Conservation (phyloP, 2,329 filamentous ascomycete species). For the Ascocoryne sarcoides region DNA sequence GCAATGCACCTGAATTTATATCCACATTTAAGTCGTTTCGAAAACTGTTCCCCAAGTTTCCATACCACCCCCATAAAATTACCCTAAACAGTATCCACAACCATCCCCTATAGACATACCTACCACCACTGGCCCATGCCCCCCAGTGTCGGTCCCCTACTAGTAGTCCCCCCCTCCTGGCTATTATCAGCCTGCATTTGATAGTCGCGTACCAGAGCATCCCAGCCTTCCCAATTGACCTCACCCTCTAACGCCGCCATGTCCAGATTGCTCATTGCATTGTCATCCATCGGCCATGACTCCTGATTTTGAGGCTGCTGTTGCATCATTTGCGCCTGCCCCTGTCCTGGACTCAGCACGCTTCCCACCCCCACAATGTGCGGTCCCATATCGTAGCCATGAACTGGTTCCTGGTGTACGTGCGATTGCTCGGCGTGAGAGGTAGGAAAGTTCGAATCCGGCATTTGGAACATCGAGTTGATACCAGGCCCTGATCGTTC, state of each 20-base stretch:
- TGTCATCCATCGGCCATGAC: slow-evolving; percentile 17
- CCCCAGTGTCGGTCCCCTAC: slow-evolving; percentile 17
- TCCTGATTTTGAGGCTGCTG: slow-evolving; percentile 3
- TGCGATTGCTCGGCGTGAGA: too few species aligned
- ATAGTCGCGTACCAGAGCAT: slow-evolving; percentile 29
- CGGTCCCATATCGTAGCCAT: too few species aligned
- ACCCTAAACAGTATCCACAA: too few species aligned
- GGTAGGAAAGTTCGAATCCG: too few species aligned
- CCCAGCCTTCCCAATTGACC: slow-evolving; percentile 29
- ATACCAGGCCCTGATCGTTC: not conserved
- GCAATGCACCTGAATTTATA: too few species aligned
- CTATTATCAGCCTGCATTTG: slow-evolving; percentile 18
- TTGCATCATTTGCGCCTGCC: not conserved
- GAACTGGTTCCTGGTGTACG: too few species aligned
- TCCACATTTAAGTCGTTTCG: too few species aligned
- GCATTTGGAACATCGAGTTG: not conserved
- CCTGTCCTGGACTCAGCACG: not conserved
- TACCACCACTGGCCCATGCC: slow-evolving; percentile 26
- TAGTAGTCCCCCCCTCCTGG: slow-evolving; percentile 5
- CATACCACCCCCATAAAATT: too few species aligned
- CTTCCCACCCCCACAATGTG: too few species aligned
- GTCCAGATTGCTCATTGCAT: slow-evolving; percentile 21
- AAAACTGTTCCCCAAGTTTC: too few species aligned
- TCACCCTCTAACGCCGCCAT: slow-evolving; percentile 23
- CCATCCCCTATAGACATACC: too few species aligned